Conservation (phyloP, 1,284 basidiomycete genomes). For the Cryptococcus wingfieldii region DNA sequence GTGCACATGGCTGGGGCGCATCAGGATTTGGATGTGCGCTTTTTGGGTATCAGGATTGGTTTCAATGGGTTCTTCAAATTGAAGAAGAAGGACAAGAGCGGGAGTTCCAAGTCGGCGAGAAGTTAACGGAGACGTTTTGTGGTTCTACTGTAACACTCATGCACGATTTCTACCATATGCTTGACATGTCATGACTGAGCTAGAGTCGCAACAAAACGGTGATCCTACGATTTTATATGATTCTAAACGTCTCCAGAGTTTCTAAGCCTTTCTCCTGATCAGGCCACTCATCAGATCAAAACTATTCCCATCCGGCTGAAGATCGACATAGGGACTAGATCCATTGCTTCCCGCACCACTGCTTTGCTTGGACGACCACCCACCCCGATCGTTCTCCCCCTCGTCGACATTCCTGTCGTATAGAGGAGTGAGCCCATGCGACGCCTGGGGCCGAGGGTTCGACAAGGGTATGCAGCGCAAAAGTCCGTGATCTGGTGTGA, state of each 20-base stretch:
- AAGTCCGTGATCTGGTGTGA: conserved; percentile 82
- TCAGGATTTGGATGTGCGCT: conserved; percentile 46
- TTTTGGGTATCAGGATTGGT: conserved; percentile 47
- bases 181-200: no score
- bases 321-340: conserved; percentile 51
- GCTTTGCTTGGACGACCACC: conserved; percentile 35
- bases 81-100: conserved; percentile 8
- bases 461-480: conserved; percentile 71
- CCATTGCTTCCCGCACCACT: conserved; percentile 3
- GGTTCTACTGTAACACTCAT: no score
- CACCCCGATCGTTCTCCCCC: conserved; percentile 35
- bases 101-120: background rate
- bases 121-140: background rate
- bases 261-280: conserved; percentile 62
- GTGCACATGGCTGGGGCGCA: conserved; percentile 43
- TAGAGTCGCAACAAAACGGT: no score
- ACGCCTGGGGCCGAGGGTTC: conserved; percentile 24
- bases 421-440: conserved; percentile 39
- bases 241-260: no score
- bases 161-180: no score
- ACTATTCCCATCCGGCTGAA: conserved; percentile 94
- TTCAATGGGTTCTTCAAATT: conserved; percentile 48
- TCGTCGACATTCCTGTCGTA: conserved; percentile 33
- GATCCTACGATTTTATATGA: no score
- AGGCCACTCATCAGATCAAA: conserved; percentile 92